Base-by-base conservation (phyloP, 164 flowering plant species). In the Berberis thunbergii region DNA sequence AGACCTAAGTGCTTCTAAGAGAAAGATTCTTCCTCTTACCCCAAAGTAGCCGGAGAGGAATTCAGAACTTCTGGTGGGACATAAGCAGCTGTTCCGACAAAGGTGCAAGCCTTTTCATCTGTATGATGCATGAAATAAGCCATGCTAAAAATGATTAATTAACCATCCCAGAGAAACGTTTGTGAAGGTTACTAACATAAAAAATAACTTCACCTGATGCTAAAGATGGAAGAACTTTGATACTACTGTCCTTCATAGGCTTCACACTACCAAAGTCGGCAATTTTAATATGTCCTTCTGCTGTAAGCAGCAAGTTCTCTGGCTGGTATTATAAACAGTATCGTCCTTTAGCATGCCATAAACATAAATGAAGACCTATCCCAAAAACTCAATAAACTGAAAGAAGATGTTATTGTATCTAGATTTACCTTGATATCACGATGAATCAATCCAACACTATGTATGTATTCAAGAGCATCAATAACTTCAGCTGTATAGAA, bases 81-180 rank as follows among this genome's bases (percentile, higher is more conserved):
- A 78, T 95, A 95, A 11, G 98, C 99, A 61, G 99, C 99, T 50
- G 99, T 91, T 54, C 99, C 99, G 73, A 95, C 99, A 81, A 95
- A 95, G 49, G 97, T 86, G 70, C 97, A 89, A 7, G 99, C 92
- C 75, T 95, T 91, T 62, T 86, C 98, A 77, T 91, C 99, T 95
- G 80, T n/a, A 75, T 41, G 65, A 49, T 54, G 42, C 56, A 71
- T 7, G 7, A 50, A 74, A 45, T 4, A 7, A 67, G 56, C 44
- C 46, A 44, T 49, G 46, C 2, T 61, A 62, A 68, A 50, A 13
- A 57, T 39, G 50, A 49, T 42, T 3, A 63, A 5, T 61, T 8
- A 26, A 64, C 53, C 57, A 54, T 13, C 64, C 7, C 26, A 44
- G 11, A 7, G 57, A 64, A 60, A 45, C 6, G 39, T 26, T 45